A percentile compares a stretch with the other conserved stretches of the same genome.
phyloP scores from a whole-genome alignment of 306 rosid genomes.

The Heteromeles arbutifolia region DNA sequence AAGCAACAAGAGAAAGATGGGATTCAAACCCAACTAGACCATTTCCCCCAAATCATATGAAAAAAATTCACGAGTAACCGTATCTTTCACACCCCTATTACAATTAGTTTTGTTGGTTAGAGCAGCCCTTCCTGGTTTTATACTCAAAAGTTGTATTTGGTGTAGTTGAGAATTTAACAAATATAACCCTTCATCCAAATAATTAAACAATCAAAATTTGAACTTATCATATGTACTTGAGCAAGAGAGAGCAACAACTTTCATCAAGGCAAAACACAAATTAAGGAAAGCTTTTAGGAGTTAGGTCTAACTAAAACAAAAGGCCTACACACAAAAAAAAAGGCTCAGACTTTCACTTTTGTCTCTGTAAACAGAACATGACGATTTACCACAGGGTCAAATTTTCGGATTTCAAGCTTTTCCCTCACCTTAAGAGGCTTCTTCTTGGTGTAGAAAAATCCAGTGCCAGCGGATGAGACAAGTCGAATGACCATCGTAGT shows the following conservation, averaged over 20 bases:
- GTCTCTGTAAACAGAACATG: conserved; percentile 90
- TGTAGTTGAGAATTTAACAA: too few species aligned
- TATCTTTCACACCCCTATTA: too few species aligned
- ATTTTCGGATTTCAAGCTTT: conserved; percentile 84
- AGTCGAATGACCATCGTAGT: conserved; percentile 73
- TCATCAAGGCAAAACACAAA: background rate
- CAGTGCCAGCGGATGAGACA: conserved; percentile 90
- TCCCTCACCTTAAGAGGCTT: conserved; percentile 70
- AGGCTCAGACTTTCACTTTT: conserved; percentile 62
- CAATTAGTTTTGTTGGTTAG: too few species aligned
- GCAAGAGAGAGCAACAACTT: background rate
- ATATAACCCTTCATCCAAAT: too few species aligned
- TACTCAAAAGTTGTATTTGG: too few species aligned
- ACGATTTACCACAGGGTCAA: conserved; percentile 79
- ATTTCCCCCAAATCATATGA: too few species aligned
- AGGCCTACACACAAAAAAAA: too few species aligned
- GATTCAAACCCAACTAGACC: background rate
- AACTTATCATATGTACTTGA: background rate
- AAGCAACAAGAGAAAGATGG: background rate
- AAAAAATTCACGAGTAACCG: too few species aligned
- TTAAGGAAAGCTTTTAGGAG: background rate
- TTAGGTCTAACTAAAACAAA: background rate
- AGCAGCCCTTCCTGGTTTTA: too few species aligned
- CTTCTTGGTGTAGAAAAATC: conserved; percentile 88
- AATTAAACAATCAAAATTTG: background rate